A percentile compares a stretch with the other conserved stretches of the same genome.
phyloP scores from a whole-genome alignment of 169 alveolate genomes.

The Plasmodium coatneyi region DNA sequence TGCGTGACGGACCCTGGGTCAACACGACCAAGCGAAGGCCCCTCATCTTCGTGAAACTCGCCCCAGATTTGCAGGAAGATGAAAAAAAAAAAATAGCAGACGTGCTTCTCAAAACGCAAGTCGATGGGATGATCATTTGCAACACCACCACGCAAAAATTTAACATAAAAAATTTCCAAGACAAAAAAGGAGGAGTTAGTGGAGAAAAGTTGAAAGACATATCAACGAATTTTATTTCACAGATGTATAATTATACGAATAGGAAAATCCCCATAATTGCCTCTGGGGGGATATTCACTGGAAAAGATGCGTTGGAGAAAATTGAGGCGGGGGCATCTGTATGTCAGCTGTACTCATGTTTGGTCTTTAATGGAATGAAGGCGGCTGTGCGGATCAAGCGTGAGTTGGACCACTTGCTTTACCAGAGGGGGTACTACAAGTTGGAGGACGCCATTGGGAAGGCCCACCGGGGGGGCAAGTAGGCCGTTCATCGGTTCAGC shows the following conservation, averaged over 20 bases:
- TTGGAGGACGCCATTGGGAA: constrained; percentile 63
- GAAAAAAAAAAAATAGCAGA: constrained; percentile 87
- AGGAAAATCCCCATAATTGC: constrained; percentile 89
- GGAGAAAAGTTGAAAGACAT: constrained; percentile 84
- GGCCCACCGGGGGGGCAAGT: neutral
- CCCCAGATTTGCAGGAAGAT: constrained; percentile 86
- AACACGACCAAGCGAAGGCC: constrained; percentile 77
- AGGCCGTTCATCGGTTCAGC: neutral
- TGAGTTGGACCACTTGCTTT: constrained; percentile 33
- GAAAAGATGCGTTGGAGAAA: constrained; percentile 87
- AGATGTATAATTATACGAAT: constrained; percentile 84
- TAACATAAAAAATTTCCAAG: constrained; percentile 3
- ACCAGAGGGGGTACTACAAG: constrained; percentile 68
- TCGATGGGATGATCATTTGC: constrained; percentile 89
- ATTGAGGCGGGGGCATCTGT: constrained; percentile 91
- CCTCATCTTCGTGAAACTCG: constrained; percentile 54
- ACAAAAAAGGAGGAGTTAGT: constrained; percentile 89
- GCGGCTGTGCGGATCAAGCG: constrained; percentile 56
- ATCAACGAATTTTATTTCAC: constrained; percentile 84
- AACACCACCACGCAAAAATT: constrained; percentile 86
- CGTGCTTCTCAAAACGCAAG: constrained; percentile 83
- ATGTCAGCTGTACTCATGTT: constrained; percentile 86
- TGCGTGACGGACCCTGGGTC: constrained; percentile 47
- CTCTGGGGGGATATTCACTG: constrained; percentile 90
- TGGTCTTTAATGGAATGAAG: constrained; percentile 81